Conservation (phyloP, 2,329 filamentous ascomycete genomes). For the Xylaria sp. region DNA sequence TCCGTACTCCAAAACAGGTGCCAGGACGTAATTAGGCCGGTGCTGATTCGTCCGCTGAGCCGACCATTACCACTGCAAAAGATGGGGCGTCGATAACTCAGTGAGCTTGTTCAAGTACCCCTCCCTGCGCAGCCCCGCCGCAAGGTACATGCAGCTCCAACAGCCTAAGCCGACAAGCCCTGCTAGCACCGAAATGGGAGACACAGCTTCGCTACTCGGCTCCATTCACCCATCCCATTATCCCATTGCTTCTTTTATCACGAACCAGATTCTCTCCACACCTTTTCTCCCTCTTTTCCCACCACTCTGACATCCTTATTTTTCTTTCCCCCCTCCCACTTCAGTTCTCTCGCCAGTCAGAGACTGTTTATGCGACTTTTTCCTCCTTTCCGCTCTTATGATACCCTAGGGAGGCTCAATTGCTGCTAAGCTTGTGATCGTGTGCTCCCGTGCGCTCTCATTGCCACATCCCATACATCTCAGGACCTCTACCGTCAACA, state of each 20-base stretch:
- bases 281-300: constrained; percentile 47
- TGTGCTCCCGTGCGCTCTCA: constrained; percentile 29
- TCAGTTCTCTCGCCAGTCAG: constrained; percentile 42
- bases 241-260: constrained; percentile 49
- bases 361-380: constrained; percentile 48
- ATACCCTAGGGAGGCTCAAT: constrained; percentile 48
- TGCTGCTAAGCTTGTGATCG: constrained; percentile 43
- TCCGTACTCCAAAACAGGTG: constrained; percentile 23
- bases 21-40: constrained; percentile 46
- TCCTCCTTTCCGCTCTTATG: constrained; percentile 47
- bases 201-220: constrained; percentile 40
- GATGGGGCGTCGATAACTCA: constrained; percentile 15
- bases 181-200: constrained; percentile 30
- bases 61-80: constrained; percentile 39
- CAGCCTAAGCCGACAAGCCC: constrained; percentile 29
- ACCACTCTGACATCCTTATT: constrained; percentile 18
- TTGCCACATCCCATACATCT: constrained; percentile 35
- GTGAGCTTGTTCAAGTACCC: constrained; percentile 30
- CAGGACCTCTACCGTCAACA: constrained; percentile 57
- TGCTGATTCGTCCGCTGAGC: constrained; percentile 51
- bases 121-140: constrained; percentile 2
- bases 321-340: constrained; percentile 33
- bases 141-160: constrained; percentile 24
- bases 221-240: constrained; percentile 43
- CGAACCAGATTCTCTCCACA: constrained; percentile 54